phyloP scores from a whole-genome alignment of 495 filamentous ascomycete genomes.

The Aspergillus saccharolyticus region DNA sequence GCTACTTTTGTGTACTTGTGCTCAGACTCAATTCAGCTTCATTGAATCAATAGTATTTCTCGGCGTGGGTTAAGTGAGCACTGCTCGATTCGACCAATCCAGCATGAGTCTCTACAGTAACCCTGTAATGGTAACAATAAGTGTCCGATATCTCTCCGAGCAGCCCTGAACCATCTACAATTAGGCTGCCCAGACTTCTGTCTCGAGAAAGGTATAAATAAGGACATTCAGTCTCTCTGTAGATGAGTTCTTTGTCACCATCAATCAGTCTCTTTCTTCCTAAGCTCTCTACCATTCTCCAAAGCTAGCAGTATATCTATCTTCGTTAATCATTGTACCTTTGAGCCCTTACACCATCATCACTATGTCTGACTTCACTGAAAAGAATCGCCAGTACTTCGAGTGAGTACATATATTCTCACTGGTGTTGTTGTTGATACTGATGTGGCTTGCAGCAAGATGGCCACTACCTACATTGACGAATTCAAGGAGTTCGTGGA shows the following conservation, averaged over 20 bases:
- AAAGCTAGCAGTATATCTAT: not conserved
- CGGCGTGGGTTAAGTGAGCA: not conserved
- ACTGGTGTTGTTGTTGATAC: not conserved
- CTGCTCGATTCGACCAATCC: not conserved
- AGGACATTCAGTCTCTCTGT: not conserved
- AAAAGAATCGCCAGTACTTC: slow-evolving; percentile 50
- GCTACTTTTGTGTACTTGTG: not conserved
- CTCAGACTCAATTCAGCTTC: not conserved
- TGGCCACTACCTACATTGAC: slow-evolving; percentile 41
- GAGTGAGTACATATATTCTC: slow-evolving; percentile 50
- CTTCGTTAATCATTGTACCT: not conserved
- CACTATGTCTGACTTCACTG: slow-evolving; percentile 39
- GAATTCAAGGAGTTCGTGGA: slow-evolving; percentile 35
- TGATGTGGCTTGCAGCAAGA: slow-evolving; percentile 32
- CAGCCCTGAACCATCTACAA: not conserved
- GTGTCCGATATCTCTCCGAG: slow-evolving; percentile 34
- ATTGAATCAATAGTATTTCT: not conserved
- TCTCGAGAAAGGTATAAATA: slow-evolving; percentile 5
- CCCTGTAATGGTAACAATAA: slow-evolving; percentile 6
- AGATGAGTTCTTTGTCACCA: not conserved
- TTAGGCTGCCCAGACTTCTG: not conserved
- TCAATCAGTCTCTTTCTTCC: not conserved
- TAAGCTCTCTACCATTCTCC: not conserved
- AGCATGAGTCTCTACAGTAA: not conserved
- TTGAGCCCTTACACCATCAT: not conserved